Percentiles rank a stretch among this genome's conserved stretches.
Evolutionary conservation across 371 early-diverging fungal genomes (phyloP).

Genomic region (Dinochytrium kinnereticum): DNA sequence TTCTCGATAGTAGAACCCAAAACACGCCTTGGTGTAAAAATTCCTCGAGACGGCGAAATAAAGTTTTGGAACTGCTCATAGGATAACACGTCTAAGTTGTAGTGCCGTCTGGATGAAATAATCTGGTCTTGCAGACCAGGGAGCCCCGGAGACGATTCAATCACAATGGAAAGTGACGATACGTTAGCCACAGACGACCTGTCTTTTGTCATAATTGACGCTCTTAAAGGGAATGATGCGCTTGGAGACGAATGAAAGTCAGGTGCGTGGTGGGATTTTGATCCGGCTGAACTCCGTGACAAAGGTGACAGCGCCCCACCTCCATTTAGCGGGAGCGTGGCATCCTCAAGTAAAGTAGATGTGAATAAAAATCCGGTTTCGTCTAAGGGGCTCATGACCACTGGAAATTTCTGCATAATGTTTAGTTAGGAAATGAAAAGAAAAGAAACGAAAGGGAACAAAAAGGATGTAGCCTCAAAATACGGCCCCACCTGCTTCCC

Average conservation of each 20-base stretch:
- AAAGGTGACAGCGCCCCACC: background rate
- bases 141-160: slow-evolving; percentile 14
- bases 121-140: slow-evolving; percentile 32
- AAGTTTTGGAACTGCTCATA: slow-evolving; percentile 41
- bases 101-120: slow-evolving; percentile 71
- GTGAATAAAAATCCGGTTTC: background rate
- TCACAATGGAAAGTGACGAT: background rate
- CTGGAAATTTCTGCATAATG: background rate
- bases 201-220: background rate
- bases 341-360: background rate
- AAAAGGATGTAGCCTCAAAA: too few species aligned
- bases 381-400: background rate
- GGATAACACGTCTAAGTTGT: slow-evolving; percentile 66
- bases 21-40: slow-evolving; percentile 9
- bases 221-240: background rate
- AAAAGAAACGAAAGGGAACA: background rate
- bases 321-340: background rate
- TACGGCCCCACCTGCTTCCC: background rate
- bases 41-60: background rate
- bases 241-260: too few species aligned
- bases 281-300: background rate
- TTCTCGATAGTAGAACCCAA: slow-evolving; percentile 15
- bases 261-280: background rate
- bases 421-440: too few species aligned
- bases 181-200: background rate